Base-by-base conservation (phyloP, 257 asterid species). In the Nicotiana knightiana region DNA sequence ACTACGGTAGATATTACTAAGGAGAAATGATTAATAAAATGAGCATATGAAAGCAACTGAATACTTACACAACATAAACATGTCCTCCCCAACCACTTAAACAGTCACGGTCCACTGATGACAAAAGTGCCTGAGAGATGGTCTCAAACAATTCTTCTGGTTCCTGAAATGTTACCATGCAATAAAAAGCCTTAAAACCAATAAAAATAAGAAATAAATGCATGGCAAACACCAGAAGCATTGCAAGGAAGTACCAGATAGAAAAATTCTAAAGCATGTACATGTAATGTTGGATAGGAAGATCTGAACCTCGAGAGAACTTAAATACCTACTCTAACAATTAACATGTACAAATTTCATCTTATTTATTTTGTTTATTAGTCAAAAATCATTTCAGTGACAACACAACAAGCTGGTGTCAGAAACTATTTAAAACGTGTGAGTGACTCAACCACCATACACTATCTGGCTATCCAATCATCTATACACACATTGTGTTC, bases 41-140 rank as follows among this genome's bases (percentile, higher is more conserved):
- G 53, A n/a, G 63, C 43, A 51, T 75, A 26, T 51, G 63, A 30
- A 32, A 51, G 48, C 83, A 80, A 21, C n/a, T 9, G 43, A 70
- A 82, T 55, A 61, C 98, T 90, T 92, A 93, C 97, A 94, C 97
- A 15, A 94, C 92, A 82, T 92, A 93, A 76, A 90, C 98, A 73
- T 95, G 99, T n/a, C 99, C 99, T 86, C 97, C 99, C 99, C 98
- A 93, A 67, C 99, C 99, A 91, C 99, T 95, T 90, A 93, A 86
- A 84, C 98, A 95, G 83, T 95, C 99, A 76, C 99, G 98, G 87
- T 95, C 98, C 4, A 93, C 93, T 9, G 97, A 92, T 48, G 98
- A 88, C 63, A 95, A 51, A 77, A 95, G 91, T 6, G 99, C 99
- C 84, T 95, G 99, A 57, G 99, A 91, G 89, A 95, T 95, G 83